Evolutionary conservation across 495 filamentous ascomycete species (phyloP).

Genomic region (Xylaria scruposa): DNA sequence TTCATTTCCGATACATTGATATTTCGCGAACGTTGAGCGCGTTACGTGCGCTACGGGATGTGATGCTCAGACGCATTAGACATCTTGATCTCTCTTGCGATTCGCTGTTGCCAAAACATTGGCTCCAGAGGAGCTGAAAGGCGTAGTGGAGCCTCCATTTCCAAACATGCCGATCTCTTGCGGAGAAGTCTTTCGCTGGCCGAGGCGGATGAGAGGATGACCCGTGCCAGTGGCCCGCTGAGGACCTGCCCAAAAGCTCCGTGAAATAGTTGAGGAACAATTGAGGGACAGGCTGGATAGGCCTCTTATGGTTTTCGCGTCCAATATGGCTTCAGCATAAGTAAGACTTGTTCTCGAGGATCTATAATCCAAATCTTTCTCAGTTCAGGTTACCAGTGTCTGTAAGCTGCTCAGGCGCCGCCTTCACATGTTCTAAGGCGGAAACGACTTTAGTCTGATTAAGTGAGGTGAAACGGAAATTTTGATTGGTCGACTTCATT

Average conservation of each 20-base stretch:
- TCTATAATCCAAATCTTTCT: too few species aligned
- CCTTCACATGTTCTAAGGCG: too few species aligned
- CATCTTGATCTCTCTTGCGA: background rate
- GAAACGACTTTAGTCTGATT: too few species aligned
- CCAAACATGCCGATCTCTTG: constrained; percentile 1
- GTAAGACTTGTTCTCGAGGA: too few species aligned
- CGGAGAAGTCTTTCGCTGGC: constrained; percentile 12
- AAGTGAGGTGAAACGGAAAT: too few species aligned
- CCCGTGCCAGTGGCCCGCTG: background rate
- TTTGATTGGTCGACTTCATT: too few species aligned
- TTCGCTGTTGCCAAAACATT: background rate
- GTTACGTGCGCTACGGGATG: background rate
- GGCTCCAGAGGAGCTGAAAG: constrained; percentile 10
- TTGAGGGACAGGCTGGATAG: background rate
- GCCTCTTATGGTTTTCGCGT: background rate
- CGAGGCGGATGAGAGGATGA: background rate
- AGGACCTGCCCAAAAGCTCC: background rate
- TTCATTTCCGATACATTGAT: background rate
- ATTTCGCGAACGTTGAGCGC: background rate
- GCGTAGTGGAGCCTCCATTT: background rate
- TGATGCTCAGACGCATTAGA: background rate
- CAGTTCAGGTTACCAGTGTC: too few species aligned
- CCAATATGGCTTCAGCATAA: too few species aligned
- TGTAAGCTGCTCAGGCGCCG: too few species aligned
- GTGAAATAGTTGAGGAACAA: background rate